Conservation (phyloP, 2,329 filamentous ascomycete species). For the Pseudomassariella vexata region DNA sequence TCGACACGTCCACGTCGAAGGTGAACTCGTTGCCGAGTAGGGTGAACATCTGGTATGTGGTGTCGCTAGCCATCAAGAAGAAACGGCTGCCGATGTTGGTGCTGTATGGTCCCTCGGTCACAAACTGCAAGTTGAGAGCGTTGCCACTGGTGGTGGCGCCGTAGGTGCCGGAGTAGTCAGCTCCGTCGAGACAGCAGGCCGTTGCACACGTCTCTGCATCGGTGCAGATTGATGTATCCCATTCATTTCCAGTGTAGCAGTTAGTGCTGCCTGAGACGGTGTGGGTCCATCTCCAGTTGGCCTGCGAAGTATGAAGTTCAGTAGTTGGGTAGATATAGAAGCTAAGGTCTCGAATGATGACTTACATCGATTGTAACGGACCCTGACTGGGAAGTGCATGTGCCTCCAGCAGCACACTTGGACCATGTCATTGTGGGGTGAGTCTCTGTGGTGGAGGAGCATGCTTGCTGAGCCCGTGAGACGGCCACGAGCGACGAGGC, state of each 20-base stretch:
- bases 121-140: conserved; percentile 39
- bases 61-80: conserved; percentile 48
- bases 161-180: conserved; percentile 33
- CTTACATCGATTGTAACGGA: conserved; percentile 42
- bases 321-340: too few species aligned
- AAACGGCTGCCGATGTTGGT: conserved; percentile 34
- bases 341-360: too few species aligned
- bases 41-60: conserved; percentile 49
- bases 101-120: conserved; percentile 33
- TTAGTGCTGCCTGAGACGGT: conserved; percentile 30
- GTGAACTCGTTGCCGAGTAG: conserved; percentile 54
- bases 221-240: conserved; percentile 24
- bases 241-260: conserved; percentile 35
- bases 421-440: conserved; percentile 41
- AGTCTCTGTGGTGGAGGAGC: conserved; percentile 30
- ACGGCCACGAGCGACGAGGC: conserved; percentile 29
- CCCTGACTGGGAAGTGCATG: conserved; percentile 34
- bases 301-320: too few species aligned
- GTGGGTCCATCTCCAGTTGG: conserved; percentile 44
- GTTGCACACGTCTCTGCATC: conserved; percentile 27
- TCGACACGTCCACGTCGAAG: conserved; percentile 57
- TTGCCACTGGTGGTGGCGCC: conserved; percentile 36
- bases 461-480: conserved; percentile 34
- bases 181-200: conserved; percentile 35
- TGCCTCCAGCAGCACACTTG: conserved; percentile 33